Evolutionary conservation across 192 early-diverging fungal genomes (phyloP).

Genomic region (Podila horticola): DNA sequence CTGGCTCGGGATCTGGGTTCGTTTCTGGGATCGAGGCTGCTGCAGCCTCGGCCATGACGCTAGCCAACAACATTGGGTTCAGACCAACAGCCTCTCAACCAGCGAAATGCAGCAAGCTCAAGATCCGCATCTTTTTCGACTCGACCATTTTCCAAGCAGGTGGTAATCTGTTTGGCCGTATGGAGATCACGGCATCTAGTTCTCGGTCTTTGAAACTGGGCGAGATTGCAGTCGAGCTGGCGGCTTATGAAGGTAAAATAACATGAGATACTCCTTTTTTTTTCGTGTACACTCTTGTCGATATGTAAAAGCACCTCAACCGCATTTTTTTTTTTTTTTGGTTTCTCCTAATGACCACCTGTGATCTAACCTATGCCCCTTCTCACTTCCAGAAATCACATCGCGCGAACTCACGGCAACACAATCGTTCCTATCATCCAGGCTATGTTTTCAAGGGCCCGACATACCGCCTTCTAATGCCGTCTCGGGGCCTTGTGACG

Average conservation of each 20-base stretch:
- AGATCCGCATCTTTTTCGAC: constrained; percentile 66
- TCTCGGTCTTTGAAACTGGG: constrained; percentile 63
- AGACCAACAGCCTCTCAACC: constrained; percentile 63
- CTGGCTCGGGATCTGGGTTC: constrained; percentile 42
- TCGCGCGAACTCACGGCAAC: constrained; percentile 55
- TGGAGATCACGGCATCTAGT: constrained; percentile 59
- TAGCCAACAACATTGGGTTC: constrained; percentile 60
- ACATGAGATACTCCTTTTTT: too few relatives aligned
- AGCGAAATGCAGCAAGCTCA: constrained; percentile 68
- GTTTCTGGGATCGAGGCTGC: constrained; percentile 47
- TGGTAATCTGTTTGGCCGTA: constrained; percentile 62
- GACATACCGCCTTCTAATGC: constrained; percentile 66
- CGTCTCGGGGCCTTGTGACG: constrained; percentile 61
- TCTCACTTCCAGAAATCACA: constrained; percentile 52
- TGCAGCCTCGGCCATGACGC: constrained; percentile 33
- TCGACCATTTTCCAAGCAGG: constrained; percentile 70
- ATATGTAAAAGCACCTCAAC: background rate
- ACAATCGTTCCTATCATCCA: constrained; percentile 62
- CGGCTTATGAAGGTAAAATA: constrained; percentile 66
- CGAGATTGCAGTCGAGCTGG: constrained; percentile 71
- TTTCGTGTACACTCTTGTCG: too few relatives aligned
- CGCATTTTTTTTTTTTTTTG: background rate
- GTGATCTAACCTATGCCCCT: constrained; percentile 35
- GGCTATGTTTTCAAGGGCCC: constrained; percentile 67
- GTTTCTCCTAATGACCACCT: constrained; percentile 2